These are phyloP conservation scores for Cordia subcordata DNA, from an alignment of 257 asterid genomes.

Conservation along the genomic window DNA sequence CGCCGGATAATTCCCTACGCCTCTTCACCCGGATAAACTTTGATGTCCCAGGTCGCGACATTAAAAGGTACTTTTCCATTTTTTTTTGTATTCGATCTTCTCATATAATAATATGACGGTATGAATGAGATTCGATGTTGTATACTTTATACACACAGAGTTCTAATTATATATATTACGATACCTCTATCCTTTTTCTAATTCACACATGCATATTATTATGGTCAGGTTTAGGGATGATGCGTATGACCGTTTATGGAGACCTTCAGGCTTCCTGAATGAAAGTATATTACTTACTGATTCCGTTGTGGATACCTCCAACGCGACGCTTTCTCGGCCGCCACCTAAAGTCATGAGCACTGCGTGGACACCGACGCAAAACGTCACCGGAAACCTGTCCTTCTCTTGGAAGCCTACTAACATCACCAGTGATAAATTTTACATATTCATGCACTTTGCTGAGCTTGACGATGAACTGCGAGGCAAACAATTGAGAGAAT, in stretches of 20 bases:
- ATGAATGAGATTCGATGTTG: no score
- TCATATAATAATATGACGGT: no score
- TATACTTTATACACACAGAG: no score
- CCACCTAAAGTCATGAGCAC: neutral
- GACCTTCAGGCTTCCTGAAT: neutral
- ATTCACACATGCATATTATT: neutral
- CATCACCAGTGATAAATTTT: neutral
- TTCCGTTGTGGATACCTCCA: neutral
- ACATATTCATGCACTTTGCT: constrained; percentile 16
- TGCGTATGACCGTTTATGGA: neutral
- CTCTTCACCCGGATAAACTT: neutral
- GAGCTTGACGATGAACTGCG: constrained; percentile 5
- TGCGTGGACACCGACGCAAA: neutral
- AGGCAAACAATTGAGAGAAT: constrained; percentile 8
- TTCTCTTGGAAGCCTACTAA: neutral
- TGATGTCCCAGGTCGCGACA: neutral
- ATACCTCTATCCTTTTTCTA: neutral
- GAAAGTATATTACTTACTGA: neutral
- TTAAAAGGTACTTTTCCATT: neutral
- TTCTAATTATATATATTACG: no score
- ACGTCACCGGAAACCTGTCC: neutral
- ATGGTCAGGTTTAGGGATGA: neutral
- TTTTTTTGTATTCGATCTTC: neutral
- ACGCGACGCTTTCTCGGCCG: neutral
- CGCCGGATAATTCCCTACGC: neutral